These are phyloP conservation scores for Paecilomyces formosus DNA, from an alignment of 2,329 filamentous ascomycete genomes.

Conservation along the genomic window DNA sequence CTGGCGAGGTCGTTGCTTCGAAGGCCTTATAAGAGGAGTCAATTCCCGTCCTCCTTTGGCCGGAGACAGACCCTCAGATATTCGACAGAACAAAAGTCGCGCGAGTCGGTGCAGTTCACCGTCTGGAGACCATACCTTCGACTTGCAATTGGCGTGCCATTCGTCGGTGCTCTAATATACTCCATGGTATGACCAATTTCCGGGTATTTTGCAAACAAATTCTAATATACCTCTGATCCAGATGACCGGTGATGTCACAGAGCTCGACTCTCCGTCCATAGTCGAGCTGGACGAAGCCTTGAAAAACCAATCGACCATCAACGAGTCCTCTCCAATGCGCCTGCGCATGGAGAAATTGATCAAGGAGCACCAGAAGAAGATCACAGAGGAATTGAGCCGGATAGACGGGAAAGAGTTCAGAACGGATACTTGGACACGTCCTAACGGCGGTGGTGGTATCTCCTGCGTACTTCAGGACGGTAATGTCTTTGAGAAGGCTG, in stretches of 20 bases:
- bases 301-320: slow-evolving; percentile 71
- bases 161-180: slow-evolving; percentile 43
- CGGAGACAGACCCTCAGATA: slow-evolving; percentile 18
- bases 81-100: slow-evolving; percentile 15
- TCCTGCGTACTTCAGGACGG: slow-evolving; percentile 94
- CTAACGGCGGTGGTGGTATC: slow-evolving; percentile 84
- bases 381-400: slow-evolving; percentile 73
- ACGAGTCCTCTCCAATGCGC: slow-evolving; percentile 81
- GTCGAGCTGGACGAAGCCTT: slow-evolving; percentile 76
- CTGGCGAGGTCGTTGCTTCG: slow-evolving; percentile 25
- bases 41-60: slow-evolving; percentile 10
- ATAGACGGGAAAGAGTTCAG: slow-evolving; percentile 79
- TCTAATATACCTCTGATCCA: slow-evolving; percentile 5
- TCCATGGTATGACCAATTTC: slow-evolving; percentile 39
- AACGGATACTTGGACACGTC: slow-evolving; percentile 77
- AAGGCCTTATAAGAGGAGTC: slow-evolving; percentile 14
- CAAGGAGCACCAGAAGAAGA: slow-evolving; percentile 82
- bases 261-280: slow-evolving; percentile 52
- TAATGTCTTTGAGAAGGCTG: slow-evolving; percentile 95
- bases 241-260: slow-evolving; percentile 30
- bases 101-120: slow-evolving; percentile 20
- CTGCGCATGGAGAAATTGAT: slow-evolving; percentile 96
- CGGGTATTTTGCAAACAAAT: neutral
- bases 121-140: slow-evolving; percentile 42
- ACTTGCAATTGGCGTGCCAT: slow-evolving; percentile 41